These are phyloP conservation scores for Fusarium denticulatum DNA, from an alignment of 2,329 filamentous ascomycete genomes.

Conservation along the genomic window DNA sequence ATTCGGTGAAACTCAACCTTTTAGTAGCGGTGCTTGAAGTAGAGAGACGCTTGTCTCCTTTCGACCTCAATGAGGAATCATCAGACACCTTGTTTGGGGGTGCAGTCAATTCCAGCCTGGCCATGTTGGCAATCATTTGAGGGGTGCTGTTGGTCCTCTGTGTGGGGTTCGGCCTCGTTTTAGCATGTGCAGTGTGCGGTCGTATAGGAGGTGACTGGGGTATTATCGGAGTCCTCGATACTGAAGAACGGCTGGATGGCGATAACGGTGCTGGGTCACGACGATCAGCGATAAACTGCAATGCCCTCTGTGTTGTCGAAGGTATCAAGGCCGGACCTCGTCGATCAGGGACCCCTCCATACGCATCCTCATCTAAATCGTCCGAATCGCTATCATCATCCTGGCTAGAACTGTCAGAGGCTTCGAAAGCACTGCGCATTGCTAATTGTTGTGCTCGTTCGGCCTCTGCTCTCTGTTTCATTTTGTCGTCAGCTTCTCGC, in stretches of 20 bases:
- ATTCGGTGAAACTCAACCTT: constrained; percentile 69
- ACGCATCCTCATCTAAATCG: constrained; percentile 55
- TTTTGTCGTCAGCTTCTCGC: constrained; percentile 66
- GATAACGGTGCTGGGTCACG: constrained; percentile 48
- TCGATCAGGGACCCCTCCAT: constrained; percentile 49
- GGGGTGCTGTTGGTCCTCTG: constrained; percentile 62
- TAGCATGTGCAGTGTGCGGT: constrained; percentile 65
- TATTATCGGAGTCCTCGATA: constrained; percentile 41
- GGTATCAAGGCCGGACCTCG: constrained; percentile 52
- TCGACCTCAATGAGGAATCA: constrained; percentile 46
- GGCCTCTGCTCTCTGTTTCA: constrained; percentile 52
- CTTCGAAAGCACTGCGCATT: constrained; percentile 62
- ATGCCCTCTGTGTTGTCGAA: constrained; percentile 58
- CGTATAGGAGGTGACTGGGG: constrained; percentile 48
- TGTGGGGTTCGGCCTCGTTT: constrained; percentile 54
- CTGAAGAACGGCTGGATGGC: constrained; percentile 48
- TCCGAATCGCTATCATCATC: constrained; percentile 52
- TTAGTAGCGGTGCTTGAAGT: constrained; percentile 66
- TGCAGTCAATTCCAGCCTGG: constrained; percentile 36
- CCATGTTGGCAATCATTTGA: constrained; percentile 50
- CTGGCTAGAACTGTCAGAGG: constrained; percentile 58
- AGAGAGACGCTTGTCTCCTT: constrained; percentile 61
- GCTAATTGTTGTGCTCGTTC: constrained; percentile 48
- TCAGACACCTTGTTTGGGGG: constrained; percentile 45
- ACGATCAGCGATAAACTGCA: constrained; percentile 61